phyloP scores from a whole-genome alignment of 179 eudicot genomes.

The Beta corolliflora region DNA sequence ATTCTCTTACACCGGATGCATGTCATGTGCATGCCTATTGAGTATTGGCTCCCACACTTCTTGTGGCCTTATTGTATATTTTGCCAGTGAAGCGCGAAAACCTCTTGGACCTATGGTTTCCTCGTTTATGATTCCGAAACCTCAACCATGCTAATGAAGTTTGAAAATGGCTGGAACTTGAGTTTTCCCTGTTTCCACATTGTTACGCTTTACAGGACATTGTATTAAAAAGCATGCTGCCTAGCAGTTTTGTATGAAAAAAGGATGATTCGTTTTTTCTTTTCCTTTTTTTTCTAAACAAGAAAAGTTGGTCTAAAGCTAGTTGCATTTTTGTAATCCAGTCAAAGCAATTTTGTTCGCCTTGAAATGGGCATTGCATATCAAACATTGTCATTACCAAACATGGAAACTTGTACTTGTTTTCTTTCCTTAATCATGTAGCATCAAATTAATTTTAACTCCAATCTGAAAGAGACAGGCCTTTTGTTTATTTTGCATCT shows the following conservation, averaged over 20 bases:
- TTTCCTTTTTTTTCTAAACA: background rate
- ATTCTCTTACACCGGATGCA: background rate
- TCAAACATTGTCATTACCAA: conserved; percentile 6
- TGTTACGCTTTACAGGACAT: too few relatives aligned
- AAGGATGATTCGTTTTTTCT: too few relatives aligned
- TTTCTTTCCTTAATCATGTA: background rate
- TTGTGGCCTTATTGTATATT: background rate
- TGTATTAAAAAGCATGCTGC: too few relatives aligned
- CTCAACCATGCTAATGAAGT: too few relatives aligned
- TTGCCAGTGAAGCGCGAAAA: too few relatives aligned
- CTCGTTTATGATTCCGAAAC: too few relatives aligned
- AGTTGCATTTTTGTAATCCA: background rate
- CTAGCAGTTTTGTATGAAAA: too few relatives aligned
- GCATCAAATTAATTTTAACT: conserved; percentile 5
- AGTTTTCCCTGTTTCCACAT: too few relatives aligned
- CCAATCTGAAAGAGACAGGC: background rate
- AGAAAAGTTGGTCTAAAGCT: background rate
- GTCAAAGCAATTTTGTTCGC: background rate
- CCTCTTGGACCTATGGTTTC: too few relatives aligned
- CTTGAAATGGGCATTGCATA: background rate
- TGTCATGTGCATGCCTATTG: too few relatives aligned
- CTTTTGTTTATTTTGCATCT: background rate
- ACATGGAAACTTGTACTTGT: conserved; percentile 12
- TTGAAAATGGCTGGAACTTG: too few relatives aligned
- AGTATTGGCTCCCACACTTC: background rate